phyloP scores from a whole-genome alignment of 192 early-diverging fungal species.

The Oehlia diaphana region DNA sequence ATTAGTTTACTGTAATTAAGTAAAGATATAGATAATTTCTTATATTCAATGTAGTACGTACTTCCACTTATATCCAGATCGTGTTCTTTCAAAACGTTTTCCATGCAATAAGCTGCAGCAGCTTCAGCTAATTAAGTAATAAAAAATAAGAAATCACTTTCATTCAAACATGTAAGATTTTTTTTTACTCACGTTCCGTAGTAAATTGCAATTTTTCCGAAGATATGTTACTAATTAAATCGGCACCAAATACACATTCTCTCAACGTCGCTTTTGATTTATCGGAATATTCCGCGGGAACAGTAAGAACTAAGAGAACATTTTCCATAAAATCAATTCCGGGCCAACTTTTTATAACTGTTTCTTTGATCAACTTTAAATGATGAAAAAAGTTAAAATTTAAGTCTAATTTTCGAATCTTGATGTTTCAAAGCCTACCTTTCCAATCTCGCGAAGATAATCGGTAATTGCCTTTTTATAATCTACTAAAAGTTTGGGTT shows the following conservation, averaged over 20 bases:
- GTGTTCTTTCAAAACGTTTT: neutral
- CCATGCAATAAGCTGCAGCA: neutral
- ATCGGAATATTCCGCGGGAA: slow-evolving; percentile 2
- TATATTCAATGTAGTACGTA: neutral
- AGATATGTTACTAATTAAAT: neutral
- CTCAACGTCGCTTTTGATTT: slow-evolving; percentile 1
- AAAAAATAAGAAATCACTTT: neutral
- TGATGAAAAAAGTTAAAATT: neutral
- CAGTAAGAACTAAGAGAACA: slow-evolving; percentile 1
- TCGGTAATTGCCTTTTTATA: too few species aligned
- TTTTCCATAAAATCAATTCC: neutral
- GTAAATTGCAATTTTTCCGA: slow-evolving; percentile 6
- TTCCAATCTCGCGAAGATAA: too few species aligned
- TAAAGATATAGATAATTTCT: too few species aligned
- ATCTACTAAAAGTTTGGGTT: too few species aligned
- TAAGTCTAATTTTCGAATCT: too few species aligned
- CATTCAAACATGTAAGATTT: too few species aligned
- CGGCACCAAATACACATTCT: neutral
- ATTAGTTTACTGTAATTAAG: too few species aligned
- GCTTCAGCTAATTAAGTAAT: slow-evolving; percentile 3
- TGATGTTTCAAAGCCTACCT: too few species aligned
- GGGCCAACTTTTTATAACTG: neutral
- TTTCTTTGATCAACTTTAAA: neutral
- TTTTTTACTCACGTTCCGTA: slow-evolving; percentile 15
- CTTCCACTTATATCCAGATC: neutral